Percentiles rank a stretch among this genome's conserved stretches.
Evolutionary conservation across 257 asterid species (phyloP).

Genomic region (Solanum pennellii): DNA sequence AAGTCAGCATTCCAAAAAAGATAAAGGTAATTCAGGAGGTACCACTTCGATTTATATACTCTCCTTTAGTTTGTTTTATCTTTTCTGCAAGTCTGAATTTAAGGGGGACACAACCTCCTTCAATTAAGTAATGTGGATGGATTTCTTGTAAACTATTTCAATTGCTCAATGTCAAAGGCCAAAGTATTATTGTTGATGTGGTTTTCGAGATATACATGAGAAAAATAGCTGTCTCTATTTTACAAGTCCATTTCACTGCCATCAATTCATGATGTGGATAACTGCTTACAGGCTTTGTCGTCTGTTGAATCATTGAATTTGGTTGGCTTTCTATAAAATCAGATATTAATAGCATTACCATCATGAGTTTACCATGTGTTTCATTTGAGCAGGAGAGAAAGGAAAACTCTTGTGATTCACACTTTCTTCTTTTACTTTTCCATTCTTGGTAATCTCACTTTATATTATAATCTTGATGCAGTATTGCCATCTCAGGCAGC

Average conservation of each 20-base stretch:
- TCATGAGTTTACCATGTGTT: background rate
- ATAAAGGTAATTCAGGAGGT: slow-evolving; percentile 23
- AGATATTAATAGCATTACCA: background rate
- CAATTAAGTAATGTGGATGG: background rate
- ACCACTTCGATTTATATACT: background rate
- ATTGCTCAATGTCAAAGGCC: background rate
- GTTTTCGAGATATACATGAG: background rate
- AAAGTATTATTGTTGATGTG: background rate
- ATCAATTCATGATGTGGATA: background rate
- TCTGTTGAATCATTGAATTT: background rate
- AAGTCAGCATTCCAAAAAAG: slow-evolving; percentile 16
- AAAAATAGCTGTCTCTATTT: background rate
- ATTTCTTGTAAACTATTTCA: background rate
- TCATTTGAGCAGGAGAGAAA: background rate
- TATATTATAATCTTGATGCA: slow-evolving; percentile 9
- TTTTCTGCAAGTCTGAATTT: background rate
- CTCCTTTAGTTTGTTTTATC: background rate
- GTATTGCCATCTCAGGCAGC: slow-evolving; percentile 21
- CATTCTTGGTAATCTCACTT: background rate
- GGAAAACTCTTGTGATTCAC: background rate
- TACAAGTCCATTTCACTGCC: background rate
- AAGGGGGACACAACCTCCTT: background rate
- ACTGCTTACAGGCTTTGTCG: background rate
- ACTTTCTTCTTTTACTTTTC: background rate
- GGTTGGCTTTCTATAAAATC: background rate